These are phyloP conservation scores for Cyberlindnera xylosilytica DNA, from an alignment of 805 yeast genomes.

Conservation along the genomic window DNA sequence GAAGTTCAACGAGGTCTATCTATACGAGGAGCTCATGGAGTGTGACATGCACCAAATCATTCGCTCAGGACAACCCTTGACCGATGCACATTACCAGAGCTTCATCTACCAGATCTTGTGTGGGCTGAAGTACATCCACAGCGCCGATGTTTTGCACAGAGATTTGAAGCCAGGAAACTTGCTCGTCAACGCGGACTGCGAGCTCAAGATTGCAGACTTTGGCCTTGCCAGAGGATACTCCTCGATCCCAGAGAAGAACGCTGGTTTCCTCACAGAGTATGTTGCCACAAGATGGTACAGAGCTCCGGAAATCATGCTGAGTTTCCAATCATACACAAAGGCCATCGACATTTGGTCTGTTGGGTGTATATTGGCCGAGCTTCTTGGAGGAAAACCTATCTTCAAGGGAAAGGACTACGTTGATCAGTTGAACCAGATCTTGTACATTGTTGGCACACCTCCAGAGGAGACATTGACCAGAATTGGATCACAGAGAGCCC, in stretches of 20 bases:
- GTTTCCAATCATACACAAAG: slow-evolving; percentile 91
- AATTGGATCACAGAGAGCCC: slow-evolving; percentile 86
- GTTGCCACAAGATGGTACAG: slow-evolving; percentile 99
- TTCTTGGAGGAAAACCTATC: slow-evolving; percentile 85
- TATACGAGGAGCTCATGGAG: slow-evolving; percentile 97
- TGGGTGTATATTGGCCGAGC: slow-evolving; percentile 94
- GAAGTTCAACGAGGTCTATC: slow-evolving; percentile 87
- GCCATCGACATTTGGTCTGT: slow-evolving; percentile 98
- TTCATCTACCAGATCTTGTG: slow-evolving; percentile 90
- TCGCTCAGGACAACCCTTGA: slow-evolving; percentile 86
- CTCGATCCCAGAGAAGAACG: slow-evolving; percentile 75
- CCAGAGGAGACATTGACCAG: slow-evolving; percentile 62
- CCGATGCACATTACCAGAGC: slow-evolving; percentile 93
- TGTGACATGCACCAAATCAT: slow-evolving; percentile 98
- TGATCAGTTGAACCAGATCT: slow-evolving; percentile 86
- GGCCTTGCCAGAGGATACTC: slow-evolving; percentile 93
- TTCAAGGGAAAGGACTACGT: slow-evolving; percentile 96
- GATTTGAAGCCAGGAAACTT: slow-evolving; percentile 94
- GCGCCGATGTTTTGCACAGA: slow-evolving; percentile 90
- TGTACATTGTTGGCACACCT: slow-evolving; percentile 90
- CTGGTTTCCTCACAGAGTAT: slow-evolving; percentile 94
- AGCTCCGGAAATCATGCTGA: slow-evolving; percentile 96
- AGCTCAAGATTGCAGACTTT: slow-evolving; percentile 92
- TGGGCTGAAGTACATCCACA: slow-evolving; percentile 85
- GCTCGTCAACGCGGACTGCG: slow-evolving; percentile 94